Percentiles rank a stretch among this genome's conserved stretches.
These are phyloP conservation scores for Noccaea caerulescens DNA, from an alignment of 345 rosid species.

Conservation along the genomic window DNA sequence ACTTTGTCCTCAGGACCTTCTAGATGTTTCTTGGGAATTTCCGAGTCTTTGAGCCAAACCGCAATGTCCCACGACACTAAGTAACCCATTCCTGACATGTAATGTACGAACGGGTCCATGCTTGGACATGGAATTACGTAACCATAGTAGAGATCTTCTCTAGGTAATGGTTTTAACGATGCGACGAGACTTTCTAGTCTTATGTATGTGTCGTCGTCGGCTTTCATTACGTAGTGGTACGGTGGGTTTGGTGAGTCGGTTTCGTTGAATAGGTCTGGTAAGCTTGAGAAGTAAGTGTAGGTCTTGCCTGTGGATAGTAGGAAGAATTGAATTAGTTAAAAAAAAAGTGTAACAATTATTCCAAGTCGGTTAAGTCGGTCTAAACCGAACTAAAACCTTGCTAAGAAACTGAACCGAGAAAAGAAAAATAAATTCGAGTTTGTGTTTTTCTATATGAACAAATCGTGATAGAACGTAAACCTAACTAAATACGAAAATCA, in stretches of 20 bases:
- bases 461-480: background rate
- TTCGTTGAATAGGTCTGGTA: conserved; percentile 60
- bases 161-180: conserved; percentile 67
- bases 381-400: background rate
- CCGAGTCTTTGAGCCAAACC: conserved; percentile 78
- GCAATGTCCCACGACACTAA: conserved; percentile 84
- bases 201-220: conserved; percentile 74
- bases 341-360: background rate
- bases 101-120: conserved; percentile 86
- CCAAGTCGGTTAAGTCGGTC: background rate
- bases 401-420: background rate
- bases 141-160: conserved; percentile 83
- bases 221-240: conserved; percentile 87
- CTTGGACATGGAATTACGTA: conserved; percentile 83
- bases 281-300: conserved; percentile 75
- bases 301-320: conserved; percentile 54
- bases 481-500: background rate
- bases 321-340: conserved; percentile 11
- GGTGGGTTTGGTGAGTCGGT: conserved; percentile 54
- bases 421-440: background rate
- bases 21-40: conserved; percentile 64
- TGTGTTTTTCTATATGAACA: background rate
- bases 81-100: conserved; percentile 96
- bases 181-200: conserved; percentile 57
- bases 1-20: conserved; percentile 82